These are phyloP conservation scores for Cinnamomum micranthum DNA, from an alignment of 164 flowering plant genomes.

Conservation along the genomic window DNA sequence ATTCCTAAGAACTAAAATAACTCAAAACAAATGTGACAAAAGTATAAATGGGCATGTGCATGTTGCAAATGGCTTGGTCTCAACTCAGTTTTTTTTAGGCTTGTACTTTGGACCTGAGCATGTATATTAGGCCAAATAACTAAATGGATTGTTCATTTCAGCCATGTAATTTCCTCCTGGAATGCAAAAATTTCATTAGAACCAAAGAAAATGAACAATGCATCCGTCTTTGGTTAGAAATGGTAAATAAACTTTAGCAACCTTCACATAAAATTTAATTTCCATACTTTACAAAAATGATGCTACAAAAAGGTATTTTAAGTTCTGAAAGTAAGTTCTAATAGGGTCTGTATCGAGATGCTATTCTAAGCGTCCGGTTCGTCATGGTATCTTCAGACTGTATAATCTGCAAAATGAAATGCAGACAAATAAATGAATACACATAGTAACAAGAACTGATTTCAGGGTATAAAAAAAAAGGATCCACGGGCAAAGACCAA, in stretches of 20 bases:
- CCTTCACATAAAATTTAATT: background rate
- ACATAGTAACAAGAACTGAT: background rate
- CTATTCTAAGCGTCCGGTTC: conserved; percentile 11
- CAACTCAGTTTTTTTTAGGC: too few relatives aligned
- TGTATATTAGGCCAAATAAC: too few relatives aligned
- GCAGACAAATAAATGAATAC: background rate
- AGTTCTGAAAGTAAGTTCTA: conserved; percentile 1
- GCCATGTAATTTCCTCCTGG: too few relatives aligned
- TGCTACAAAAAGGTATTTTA: background rate
- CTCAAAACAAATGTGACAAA: too few relatives aligned
- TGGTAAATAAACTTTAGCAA: background rate
- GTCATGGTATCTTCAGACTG: conserved; percentile 2
- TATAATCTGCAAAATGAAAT: conserved; percentile 8
- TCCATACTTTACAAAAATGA: background rate
- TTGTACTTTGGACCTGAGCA: too few relatives aligned
- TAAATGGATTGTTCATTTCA: background rate
- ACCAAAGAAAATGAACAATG: background rate
- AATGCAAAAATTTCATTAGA: too few relatives aligned
- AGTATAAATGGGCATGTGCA: too few relatives aligned
- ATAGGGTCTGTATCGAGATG: conserved; percentile 14
- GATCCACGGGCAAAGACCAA: background rate
- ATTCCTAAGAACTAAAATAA: too few relatives aligned
- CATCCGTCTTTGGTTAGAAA: background rate
- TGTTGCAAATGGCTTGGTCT: too few relatives aligned
- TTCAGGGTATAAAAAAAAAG: background rate